phyloP scores from a whole-genome alignment of 306 rosid species.

The Gynostemma pentaphyllum region DNA sequence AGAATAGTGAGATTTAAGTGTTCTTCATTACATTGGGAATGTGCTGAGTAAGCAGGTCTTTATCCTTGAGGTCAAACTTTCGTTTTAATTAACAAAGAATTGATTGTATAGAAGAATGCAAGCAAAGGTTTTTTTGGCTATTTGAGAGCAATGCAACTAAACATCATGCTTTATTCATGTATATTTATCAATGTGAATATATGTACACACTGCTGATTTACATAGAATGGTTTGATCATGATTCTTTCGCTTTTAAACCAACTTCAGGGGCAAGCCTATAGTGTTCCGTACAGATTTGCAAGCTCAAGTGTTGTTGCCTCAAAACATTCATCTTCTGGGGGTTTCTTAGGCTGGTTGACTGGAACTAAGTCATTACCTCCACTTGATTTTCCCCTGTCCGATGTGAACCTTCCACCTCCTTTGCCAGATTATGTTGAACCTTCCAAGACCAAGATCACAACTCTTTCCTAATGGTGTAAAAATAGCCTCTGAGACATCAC shows the following conservation, averaged over 20 bases:
- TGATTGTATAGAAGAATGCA: too few relatives aligned
- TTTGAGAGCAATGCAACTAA: background rate
- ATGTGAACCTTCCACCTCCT: conserved; percentile 51
- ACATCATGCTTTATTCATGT: too few relatives aligned
- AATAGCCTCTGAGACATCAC: conserved; percentile 65
- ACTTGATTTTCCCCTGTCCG: conserved; percentile 54
- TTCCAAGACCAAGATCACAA: conserved; percentile 47
- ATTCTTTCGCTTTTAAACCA: background rate
- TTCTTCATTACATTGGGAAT: too few relatives aligned
- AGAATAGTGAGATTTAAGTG: too few relatives aligned
- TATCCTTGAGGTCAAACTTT: background rate
- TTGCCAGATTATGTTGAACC: conserved; percentile 75
- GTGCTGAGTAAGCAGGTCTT: too few relatives aligned
- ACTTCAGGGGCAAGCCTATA: conserved; percentile 39
- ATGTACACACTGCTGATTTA: background rate
- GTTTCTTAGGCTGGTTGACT: conserved; percentile 67
- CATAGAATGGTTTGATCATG: background rate
- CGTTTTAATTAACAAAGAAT: background rate
- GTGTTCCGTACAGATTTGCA: conserved; percentile 45
- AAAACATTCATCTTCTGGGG: conserved; percentile 44
- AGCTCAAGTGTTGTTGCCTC: conserved; percentile 53
- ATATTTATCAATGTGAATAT: background rate
- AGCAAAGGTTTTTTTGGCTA: background rate
- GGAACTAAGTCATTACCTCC: conserved; percentile 51
- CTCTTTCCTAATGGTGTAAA: conserved; percentile 77